Evolutionary conservation across 495 filamentous ascomycete genomes (phyloP).

Genomic region (Extremus antarcticus): DNA sequence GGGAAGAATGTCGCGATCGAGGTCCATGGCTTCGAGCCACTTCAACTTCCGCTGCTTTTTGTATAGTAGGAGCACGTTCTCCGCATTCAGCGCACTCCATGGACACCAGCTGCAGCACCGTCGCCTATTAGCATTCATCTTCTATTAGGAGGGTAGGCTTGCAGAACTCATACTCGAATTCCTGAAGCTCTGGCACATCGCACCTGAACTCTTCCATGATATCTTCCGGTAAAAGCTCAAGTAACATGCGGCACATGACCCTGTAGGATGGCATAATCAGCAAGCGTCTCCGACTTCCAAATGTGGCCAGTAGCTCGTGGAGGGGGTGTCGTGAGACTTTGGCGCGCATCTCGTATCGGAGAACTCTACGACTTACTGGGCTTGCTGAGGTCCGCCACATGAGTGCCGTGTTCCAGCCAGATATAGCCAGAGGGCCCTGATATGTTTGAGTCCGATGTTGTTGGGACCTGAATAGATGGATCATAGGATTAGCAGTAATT

Average conservation of each 20-base stretch:
- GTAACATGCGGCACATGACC: constrained; percentile 22
- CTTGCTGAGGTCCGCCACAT: constrained; percentile 16
- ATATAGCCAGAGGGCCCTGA: constrained; percentile 29
- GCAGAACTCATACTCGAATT: neutral
- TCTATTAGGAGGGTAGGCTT: neutral
- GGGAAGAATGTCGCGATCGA: constrained; percentile 24
- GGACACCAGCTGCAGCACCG: constrained; percentile 26
- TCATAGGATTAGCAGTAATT: too few relatives aligned
- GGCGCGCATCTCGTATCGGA: too few relatives aligned
- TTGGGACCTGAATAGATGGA: too few relatives aligned
- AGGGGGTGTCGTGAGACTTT: too few relatives aligned
- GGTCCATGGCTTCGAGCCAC: constrained; percentile 29
- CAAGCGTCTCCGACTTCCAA: too few relatives aligned
- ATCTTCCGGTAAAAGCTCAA: constrained; percentile 32
- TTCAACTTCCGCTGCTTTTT: constrained; percentile 32
- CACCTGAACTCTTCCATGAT: constrained; percentile 20
- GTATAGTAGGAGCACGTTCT: constrained; percentile 31
- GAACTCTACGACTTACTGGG: too few relatives aligned
- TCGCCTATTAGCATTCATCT: neutral
- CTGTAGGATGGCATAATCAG: too few relatives aligned
- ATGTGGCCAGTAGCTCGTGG: too few relatives aligned
- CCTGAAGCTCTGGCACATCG: neutral
- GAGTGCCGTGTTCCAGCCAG: constrained; percentile 26
- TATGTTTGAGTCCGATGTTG: constrained; percentile 30
- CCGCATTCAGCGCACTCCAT: constrained; percentile 28